Conservation (phyloP, 495 filamentous ascomycete genomes). For the Trichoderma orchidacearum region DNA sequence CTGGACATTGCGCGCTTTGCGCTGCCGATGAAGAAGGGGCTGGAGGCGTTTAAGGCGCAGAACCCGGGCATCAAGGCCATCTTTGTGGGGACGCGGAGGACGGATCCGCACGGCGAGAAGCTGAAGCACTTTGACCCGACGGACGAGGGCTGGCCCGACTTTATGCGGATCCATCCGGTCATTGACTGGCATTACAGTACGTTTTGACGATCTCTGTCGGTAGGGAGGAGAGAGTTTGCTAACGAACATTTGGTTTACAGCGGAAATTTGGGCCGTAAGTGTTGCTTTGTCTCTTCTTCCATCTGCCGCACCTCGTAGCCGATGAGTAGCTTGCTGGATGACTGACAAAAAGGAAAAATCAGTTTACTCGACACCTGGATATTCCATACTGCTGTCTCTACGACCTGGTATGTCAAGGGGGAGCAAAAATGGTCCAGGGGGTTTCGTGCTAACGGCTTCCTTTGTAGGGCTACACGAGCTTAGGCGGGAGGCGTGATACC, state of each 20-base stretch:
- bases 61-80: constrained; percentile 59
- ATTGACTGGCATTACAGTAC: constrained; percentile 83
- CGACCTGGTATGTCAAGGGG: constrained; percentile 35
- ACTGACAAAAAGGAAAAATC: too few species aligned
- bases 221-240: not conserved
- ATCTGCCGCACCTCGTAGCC: too few species aligned
- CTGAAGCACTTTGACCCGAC: constrained; percentile 74
- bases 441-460: too few species aligned
- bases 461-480: constrained; percentile 43
- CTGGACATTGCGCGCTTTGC: constrained; percentile 66
- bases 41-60: constrained; percentile 58
- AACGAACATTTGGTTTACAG: constrained; percentile 6
- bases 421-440: too few species aligned
- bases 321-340: too few species aligned
- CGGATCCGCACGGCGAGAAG: constrained; percentile 75
- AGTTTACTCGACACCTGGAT: constrained; percentile 71
- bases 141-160: constrained; percentile 79
- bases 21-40: constrained; percentile 66
- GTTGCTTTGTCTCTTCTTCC: not conserved
- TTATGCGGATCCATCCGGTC: constrained; percentile 88
- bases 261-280: constrained; percentile 80
- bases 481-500: constrained; percentile 85
- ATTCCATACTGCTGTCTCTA: constrained; percentile 79
- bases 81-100: constrained; percentile 82
- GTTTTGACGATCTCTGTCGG: not conserved